A percentile compares a stretch with the other conserved stretches of the same genome.
These are phyloP conservation scores for Sclerotinia sclerotiorum DNA, from an alignment of 2,329 filamentous ascomycete genomes.

Conservation along the genomic window DNA sequence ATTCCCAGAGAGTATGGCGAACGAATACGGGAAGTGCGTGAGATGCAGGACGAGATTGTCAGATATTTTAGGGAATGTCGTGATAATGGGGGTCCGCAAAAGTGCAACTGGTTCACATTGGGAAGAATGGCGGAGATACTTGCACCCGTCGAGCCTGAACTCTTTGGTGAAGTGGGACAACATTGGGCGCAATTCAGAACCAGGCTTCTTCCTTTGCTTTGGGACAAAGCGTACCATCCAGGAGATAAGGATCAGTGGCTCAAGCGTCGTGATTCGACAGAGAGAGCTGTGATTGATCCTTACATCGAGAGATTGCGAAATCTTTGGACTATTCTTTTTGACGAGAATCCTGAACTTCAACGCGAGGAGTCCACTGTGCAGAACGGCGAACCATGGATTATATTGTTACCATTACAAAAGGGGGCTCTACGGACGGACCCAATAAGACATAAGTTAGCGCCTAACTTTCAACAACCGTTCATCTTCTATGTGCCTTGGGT, in stretches of 20 bases:
- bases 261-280: neutral
- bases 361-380: neutral
- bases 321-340: neutral
- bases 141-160: conserved; percentile 10
- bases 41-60: neutral
- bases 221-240: neutral
- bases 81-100: neutral
- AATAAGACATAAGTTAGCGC: conserved; percentile 6
- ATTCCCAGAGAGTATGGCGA: conserved; percentile 11
- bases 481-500: conserved; percentile 13
- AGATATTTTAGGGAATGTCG: neutral
- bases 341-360: conserved; percentile 2
- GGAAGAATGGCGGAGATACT: conserved; percentile 19
- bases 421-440: conserved; percentile 13
- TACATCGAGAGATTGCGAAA: conserved; percentile 1
- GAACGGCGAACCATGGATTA: conserved; percentile 3
- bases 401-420: conserved; percentile 7
- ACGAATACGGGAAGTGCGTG: neutral
- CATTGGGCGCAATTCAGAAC: conserved; percentile 14
- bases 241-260: neutral
- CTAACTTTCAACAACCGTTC: conserved; percentile 2
- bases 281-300: neutral
- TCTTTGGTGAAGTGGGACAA: conserved; percentile 8
- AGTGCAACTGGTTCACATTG: conserved; percentile 7
- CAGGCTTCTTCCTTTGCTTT: conserved; percentile 10